Conservation (phyloP, 2,329 filamentous ascomycete species). For the Aspergillus alliaceus region DNA sequence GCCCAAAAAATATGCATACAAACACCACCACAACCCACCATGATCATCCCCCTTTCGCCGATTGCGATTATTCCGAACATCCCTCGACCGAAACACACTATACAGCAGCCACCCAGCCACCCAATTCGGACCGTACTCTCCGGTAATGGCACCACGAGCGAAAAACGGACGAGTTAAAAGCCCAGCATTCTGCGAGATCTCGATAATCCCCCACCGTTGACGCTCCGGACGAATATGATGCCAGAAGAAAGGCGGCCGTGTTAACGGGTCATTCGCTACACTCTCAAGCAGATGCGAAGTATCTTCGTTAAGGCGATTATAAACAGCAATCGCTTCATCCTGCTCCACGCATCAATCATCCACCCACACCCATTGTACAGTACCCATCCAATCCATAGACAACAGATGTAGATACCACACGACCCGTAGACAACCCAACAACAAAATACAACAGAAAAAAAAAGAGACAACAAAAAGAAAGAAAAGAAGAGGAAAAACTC, state of each 20-base stretch:
- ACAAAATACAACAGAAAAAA: too few species aligned
- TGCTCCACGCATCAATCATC: slow-evolving; percentile 17
- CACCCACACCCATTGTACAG: neutral
- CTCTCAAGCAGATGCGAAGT: slow-evolving; percentile 42
- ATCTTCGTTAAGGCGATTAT: slow-evolving; percentile 43
- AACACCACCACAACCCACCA: neutral
- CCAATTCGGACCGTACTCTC: slow-evolving; percentile 49
- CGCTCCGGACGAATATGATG: slow-evolving; percentile 47
- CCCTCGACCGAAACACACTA: slow-evolving; percentile 49
- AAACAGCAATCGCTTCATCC: slow-evolving; percentile 47
- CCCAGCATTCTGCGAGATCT: slow-evolving; percentile 43
- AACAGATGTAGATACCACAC: neutral
- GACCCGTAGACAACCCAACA: too few species aligned
- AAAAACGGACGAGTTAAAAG: slow-evolving; percentile 41
- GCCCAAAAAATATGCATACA: neutral
- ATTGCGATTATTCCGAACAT: slow-evolving; percentile 49
- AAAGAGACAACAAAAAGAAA: neutral
- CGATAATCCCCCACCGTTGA: slow-evolving; percentile 43
- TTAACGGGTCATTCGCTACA: slow-evolving; percentile 36
- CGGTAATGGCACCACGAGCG: slow-evolving; percentile 40
- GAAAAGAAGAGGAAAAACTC: slow-evolving; percentile 11
- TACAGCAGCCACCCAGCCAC: slow-evolving; percentile 49
- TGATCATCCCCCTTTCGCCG: slow-evolving; percentile 37
- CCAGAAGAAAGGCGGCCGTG: slow-evolving; percentile 47
- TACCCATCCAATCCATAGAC: neutral